Conservation (phyloP, 176 grass and related monocot genomes). For the Oryza glumipatula region DNA sequence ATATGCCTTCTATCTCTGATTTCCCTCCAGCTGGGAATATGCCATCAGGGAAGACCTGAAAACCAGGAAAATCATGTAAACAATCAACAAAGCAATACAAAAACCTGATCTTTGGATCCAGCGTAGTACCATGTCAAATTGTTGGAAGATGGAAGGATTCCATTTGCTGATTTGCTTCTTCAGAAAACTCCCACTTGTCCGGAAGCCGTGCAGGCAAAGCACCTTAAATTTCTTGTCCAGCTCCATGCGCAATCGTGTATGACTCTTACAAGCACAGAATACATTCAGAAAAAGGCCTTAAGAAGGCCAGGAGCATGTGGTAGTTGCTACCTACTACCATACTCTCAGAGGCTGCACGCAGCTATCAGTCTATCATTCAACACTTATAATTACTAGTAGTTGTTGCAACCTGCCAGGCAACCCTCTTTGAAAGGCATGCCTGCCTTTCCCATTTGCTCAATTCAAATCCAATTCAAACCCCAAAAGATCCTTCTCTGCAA, state of each 20-base stretch:
- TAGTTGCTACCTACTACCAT: slow-evolving; percentile 65
- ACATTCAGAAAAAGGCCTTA: slow-evolving; percentile 16
- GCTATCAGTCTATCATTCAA: not conserved
- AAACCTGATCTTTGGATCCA: not conserved
- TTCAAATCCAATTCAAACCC: not conserved
- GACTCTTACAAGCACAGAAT: slow-evolving; percentile 12
- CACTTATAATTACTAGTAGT: not conserved
- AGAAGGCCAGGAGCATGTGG: slow-evolving; percentile 11
- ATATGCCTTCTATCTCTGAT: slow-evolving; percentile 76
- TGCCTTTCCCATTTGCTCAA: not conserved
- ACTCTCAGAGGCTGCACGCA: not conserved
- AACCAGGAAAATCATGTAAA: not conserved
- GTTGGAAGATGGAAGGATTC: slow-evolving; percentile 77
- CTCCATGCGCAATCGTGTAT: slow-evolving; percentile 43
- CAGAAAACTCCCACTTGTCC: slow-evolving; percentile 76
- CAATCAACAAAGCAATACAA: not conserved
- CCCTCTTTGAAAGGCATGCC: not conserved
- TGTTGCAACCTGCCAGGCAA: slow-evolving; percentile 31
- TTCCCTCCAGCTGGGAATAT: slow-evolving; percentile 69
- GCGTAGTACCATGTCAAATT: slow-evolving; percentile 64
- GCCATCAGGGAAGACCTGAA: slow-evolving; percentile 80
- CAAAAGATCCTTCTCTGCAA: not conserved
- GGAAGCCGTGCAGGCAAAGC: slow-evolving; percentile 78
- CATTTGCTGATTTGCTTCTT: slow-evolving; percentile 97
- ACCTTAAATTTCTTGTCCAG: slow-evolving; percentile 58